phyloP scores from a whole-genome alignment of 2,329 filamentous ascomycete species.

The Neofusicoccum ribis region DNA sequence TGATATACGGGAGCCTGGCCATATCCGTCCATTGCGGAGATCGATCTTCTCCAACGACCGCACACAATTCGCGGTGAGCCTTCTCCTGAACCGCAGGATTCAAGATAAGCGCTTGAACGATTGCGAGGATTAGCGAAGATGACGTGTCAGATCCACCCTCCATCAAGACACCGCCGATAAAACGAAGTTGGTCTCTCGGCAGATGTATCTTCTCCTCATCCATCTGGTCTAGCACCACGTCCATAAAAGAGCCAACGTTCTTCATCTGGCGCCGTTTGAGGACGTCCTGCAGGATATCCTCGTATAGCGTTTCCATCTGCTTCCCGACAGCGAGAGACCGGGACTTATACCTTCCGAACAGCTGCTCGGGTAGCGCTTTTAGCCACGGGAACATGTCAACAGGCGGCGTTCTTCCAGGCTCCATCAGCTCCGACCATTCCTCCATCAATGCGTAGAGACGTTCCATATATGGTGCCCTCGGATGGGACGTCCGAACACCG shows the following conservation, averaged over 20 bases:
- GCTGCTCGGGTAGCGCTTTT: neutral
- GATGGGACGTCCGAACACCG: constrained; percentile 23
- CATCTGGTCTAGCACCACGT: constrained; percentile 27
- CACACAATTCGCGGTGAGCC: neutral
- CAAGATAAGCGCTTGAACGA: neutral
- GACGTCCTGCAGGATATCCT: neutral
- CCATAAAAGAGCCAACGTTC: constrained; percentile 29
- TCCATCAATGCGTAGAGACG: constrained; percentile 46
- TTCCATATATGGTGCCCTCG: constrained; percentile 33
- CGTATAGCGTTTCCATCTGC: neutral
- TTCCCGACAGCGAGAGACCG: neutral
- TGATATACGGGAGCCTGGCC: constrained; percentile 12
- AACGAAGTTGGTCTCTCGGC: constrained; percentile 32
- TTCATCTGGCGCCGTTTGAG: neutral
- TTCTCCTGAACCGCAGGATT: neutral
- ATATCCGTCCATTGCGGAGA: constrained; percentile 3
- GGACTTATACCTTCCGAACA: neutral
- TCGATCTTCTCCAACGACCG: neutral
- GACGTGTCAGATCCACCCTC: constrained; percentile 41
- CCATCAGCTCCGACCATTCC: constrained; percentile 44
- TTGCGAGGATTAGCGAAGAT: constrained; percentile 24
- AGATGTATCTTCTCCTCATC: constrained; percentile 13
- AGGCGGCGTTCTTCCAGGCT: constrained; percentile 50
- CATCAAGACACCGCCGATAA: constrained; percentile 38
- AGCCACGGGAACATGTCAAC: constrained; percentile 45